phyloP scores from a whole-genome alignment of 1,284 basidiomycete species.

The Ustilago xerochloae region DNA sequence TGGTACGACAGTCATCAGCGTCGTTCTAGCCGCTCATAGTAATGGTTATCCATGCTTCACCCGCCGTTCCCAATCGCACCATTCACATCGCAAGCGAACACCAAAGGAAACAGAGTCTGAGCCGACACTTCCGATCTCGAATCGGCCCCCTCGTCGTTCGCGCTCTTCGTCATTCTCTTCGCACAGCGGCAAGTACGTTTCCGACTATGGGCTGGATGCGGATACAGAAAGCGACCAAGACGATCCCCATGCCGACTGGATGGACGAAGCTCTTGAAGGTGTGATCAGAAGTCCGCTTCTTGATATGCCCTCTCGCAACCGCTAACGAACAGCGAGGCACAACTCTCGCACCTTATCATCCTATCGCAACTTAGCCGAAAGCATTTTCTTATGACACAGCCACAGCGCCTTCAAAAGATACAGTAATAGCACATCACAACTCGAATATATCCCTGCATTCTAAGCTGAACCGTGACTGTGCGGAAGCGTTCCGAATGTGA shows the following conservation, averaged over 20 bases:
- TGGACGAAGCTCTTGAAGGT: slow-evolving; percentile 9
- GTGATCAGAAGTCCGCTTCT: slow-evolving; percentile 14
- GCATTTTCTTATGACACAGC: not conserved
- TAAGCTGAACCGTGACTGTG: not conserved
- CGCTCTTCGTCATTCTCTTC: slow-evolving; percentile 7
- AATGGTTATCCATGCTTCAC: not conserved
- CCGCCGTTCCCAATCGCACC: not conserved
- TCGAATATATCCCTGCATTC: not conserved
- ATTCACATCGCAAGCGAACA: not conserved
- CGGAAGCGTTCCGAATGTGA: not conserved
- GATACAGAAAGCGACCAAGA: slow-evolving; percentile 16
- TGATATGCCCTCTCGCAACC: not conserved
- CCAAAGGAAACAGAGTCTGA: not conserved
- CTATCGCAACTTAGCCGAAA: not conserved
- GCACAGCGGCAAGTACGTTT: slow-evolving; percentile 3
- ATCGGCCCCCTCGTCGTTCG: not conserved
- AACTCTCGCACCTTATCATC: not conserved
- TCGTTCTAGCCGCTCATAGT: not conserved
- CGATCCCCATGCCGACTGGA: slow-evolving; percentile 11
- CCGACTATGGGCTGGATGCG: slow-evolving; percentile 28
- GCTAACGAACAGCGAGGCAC: not conserved
- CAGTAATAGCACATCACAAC: not conserved
- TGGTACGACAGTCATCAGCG: not conserved
- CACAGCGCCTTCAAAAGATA: not conserved
- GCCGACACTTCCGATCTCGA: not conserved